phyloP scores from a whole-genome alignment of 192 early-diverging fungal species.

The Blastocladiella britannica region DNA sequence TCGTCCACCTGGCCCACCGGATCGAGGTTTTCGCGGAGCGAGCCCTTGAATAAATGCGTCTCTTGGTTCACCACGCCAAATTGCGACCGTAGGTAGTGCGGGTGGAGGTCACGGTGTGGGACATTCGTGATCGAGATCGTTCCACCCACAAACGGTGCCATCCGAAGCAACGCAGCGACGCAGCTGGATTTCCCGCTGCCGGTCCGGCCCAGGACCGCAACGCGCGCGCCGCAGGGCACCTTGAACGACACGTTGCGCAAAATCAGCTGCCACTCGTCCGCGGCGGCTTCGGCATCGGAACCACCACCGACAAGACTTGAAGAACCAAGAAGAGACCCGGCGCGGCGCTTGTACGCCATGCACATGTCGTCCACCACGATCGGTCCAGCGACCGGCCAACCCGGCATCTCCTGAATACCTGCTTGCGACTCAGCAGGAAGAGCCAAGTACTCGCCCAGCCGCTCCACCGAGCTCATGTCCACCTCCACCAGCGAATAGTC shows the following conservation, averaged over 20 bases:
- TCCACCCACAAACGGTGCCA: not conserved
- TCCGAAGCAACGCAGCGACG: not conserved
- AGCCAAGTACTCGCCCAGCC: not conserved
- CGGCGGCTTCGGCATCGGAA: not conserved
- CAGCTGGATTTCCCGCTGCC: not conserved
- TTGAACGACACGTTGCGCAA: not conserved
- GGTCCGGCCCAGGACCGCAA: not conserved
- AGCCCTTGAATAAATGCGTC: not conserved
- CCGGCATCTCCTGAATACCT: not conserved
- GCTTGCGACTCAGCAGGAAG: not conserved
- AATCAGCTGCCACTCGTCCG: not conserved
- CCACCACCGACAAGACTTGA: too few species aligned
- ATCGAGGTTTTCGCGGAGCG: not conserved
- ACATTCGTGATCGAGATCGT: not conserved
- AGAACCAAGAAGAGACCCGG: too few species aligned
- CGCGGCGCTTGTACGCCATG: not conserved
- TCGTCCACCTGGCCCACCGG: not conserved
- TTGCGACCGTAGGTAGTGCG: not conserved
- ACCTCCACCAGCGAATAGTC: not conserved
- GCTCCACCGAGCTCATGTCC: not conserved
- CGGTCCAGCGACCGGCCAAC: not conserved
- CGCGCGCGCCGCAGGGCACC: not conserved
- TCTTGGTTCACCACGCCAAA: not conserved
- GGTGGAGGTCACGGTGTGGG: not conserved
- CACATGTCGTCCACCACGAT: not conserved